These are phyloP conservation scores for Alternaria brassicae DNA, from an alignment of 2,329 filamentous ascomycete genomes.

Conservation along the genomic window DNA sequence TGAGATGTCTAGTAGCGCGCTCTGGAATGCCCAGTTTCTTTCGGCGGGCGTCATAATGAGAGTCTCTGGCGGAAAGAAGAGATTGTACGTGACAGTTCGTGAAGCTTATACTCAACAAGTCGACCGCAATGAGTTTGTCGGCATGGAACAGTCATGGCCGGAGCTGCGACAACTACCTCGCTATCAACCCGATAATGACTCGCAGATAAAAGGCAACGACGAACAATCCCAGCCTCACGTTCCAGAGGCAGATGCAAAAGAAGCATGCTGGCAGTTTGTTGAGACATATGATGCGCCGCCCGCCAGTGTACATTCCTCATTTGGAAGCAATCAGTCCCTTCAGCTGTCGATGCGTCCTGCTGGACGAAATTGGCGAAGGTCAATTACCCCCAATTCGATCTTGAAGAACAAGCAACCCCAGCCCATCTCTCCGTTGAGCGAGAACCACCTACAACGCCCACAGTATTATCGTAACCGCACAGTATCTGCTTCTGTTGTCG, in stretches of 20 bases:
- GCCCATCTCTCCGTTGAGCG: slow-evolving; percentile 48
- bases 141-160: slow-evolving; percentile 63
- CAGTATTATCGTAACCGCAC: slow-evolving; percentile 36
- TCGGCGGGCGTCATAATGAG: slow-evolving; percentile 76
- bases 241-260: slow-evolving; percentile 67
- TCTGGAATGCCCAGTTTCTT: slow-evolving; percentile 76
- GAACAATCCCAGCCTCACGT: slow-evolving; percentile 54
- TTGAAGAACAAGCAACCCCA: slow-evolving; percentile 40
- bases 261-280: slow-evolving; percentile 73
- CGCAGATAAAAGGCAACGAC: slow-evolving; percentile 42
- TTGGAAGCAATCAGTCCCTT: slow-evolving; percentile 47
- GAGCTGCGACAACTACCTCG: slow-evolving; percentile 68
- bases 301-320: slow-evolving; percentile 55
- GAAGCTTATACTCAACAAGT: slow-evolving; percentile 75
- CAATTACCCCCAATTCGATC: slow-evolving; percentile 45
- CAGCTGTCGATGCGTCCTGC: slow-evolving; percentile 46
- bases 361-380: slow-evolving; percentile 44
- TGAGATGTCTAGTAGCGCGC: slow-evolving; percentile 75
- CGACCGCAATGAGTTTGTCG: slow-evolving; percentile 32
- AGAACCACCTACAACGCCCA: slow-evolving; percentile 39
- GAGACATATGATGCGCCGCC: slow-evolving; percentile 67
- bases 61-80: slow-evolving; percentile 64
- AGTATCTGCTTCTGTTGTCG: slow-evolving; percentile 39
- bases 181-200: slow-evolving; percentile 57
- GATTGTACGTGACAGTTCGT: slow-evolving; percentile 77